Conservation (phyloP, 73 alveolate genomes). For the Uronychia binucleata region DNA sequence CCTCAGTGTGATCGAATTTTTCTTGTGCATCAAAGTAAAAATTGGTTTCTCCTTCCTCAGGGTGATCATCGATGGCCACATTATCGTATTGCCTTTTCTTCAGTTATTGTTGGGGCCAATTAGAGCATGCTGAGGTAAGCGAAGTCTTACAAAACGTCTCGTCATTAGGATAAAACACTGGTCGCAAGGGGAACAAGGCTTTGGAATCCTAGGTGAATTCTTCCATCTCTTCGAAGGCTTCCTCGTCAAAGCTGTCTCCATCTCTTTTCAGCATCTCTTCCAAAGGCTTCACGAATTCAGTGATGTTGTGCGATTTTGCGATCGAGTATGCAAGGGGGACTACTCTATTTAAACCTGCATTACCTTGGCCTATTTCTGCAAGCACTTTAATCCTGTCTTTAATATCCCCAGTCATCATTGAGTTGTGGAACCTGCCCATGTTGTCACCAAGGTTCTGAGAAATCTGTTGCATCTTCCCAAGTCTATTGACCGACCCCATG, state of each 20-base stretch:
- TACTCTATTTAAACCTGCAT: conserved; percentile 12
- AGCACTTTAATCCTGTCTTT: conserved; percentile 76
- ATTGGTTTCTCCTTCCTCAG: neutral
- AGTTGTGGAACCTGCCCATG: conserved; percentile 69
- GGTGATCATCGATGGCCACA: neutral
- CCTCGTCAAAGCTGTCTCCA: conserved; percentile 22
- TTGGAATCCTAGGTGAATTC: conserved; percentile 7
- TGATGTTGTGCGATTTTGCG: conserved; percentile 69
- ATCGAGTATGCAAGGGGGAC: conserved; percentile 80
- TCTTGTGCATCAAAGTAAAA: neutral
- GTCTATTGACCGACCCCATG: conserved; percentile 78
- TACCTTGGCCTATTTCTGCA: conserved; percentile 78
- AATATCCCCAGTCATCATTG: conserved; percentile 75
- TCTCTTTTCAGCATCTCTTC: conserved; percentile 36
- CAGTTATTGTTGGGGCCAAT: conserved; percentile 9
- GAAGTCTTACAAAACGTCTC: too few relatives aligned
- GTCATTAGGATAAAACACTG: neutral
- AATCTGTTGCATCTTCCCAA: conserved; percentile 77
- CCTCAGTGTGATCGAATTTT: neutral
- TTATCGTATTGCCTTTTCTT: neutral
- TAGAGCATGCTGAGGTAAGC: neutral
- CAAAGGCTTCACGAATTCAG: conserved; percentile 55
- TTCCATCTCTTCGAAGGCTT: conserved; percentile 18
- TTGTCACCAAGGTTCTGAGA: conserved; percentile 69
- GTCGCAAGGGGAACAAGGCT: conserved; percentile 39